Evolutionary conservation across 805 yeast genomes (phyloP), one percentile per base, ranked within the genome.

Genomic region (Cyberlindnera xishuangbannaensis): DNA sequence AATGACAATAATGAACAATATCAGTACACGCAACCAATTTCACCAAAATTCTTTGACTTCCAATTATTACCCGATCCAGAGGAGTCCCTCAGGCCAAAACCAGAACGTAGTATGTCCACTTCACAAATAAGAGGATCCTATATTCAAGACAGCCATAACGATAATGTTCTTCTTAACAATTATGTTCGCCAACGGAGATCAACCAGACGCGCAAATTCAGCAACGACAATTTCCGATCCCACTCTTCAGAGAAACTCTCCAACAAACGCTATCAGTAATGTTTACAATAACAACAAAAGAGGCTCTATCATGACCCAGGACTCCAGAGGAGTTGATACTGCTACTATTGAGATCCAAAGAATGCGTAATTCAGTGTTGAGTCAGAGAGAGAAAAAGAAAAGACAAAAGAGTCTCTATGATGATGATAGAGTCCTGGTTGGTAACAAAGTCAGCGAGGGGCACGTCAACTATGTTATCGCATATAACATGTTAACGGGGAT

Each of bases 401-500:
- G 36, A 25, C 41, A 64, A 28, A 58, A 51, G 37, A 65, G 64
- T 12, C 53, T 59, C 25, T 40, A 58, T 15, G 74, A 71, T 31
- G 82, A 74, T 41, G 78, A 73, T 31, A 64, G 56, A 18, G 88
- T 79, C 4, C 56, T 79, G 27, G 78, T 83, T 10, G 95, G 95
- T 4, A 82, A 83, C 43, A 79, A 79, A 46, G 88, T 86, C 25
- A 73, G 81, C 42, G 97, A 92, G 58, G 97, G 96, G 27, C 97
- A 92, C 53, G 86, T 77, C 31, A 92, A 88, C 56, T 92, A 81
- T 50, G 84, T 87, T 18, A 78, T 90, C 67, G 98, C 97, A 1
- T 94, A 92, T 58, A 87, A 90, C 57, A 90, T 92, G 97, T 70
- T 94, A 37, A 88, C 97, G 0, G 98, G 99, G 3, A 92, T 92